These are phyloP conservation scores for Mycena filopes DNA, from an alignment of 768 basidiomycete species.

Conservation along the genomic window DNA sequence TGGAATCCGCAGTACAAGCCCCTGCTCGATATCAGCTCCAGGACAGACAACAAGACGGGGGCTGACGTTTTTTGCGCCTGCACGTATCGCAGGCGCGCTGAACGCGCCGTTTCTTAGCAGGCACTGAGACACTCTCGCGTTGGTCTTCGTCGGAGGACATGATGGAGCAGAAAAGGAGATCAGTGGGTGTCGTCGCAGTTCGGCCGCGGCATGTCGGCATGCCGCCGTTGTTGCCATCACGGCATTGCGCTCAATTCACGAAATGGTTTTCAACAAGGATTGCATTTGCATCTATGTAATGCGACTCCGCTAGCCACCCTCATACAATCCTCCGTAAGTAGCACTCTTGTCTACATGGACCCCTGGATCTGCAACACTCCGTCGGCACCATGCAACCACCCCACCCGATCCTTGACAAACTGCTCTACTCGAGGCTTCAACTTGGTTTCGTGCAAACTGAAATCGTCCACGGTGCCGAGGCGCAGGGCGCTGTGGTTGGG, in stretches of 20 bases:
- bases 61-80: neutral
- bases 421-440: conserved; percentile 17
- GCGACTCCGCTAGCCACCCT: too few relatives aligned
- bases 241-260: too few relatives aligned
- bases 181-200: too few relatives aligned
- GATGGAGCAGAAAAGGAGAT: neutral
- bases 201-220: too few relatives aligned
- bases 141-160: neutral
- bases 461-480: conserved; percentile 22
- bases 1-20: neutral
- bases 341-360: too few relatives aligned
- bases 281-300: too few relatives aligned
- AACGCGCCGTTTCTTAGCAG: neutral
- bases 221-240: too few relatives aligned
- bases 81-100: conserved; percentile 3
- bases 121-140: neutral
- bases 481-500: conserved; percentile 1
- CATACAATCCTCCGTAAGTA: too few relatives aligned
- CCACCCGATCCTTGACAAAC: conserved; percentile 3
- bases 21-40: neutral
- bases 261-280: too few relatives aligned
- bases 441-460: conserved; percentile 7
- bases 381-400: neutral
- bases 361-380: too few relatives aligned
- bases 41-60: too few relatives aligned